Conservation (phyloP, 495 filamentous ascomycete species). For the Aspergillus haitiensis region DNA sequence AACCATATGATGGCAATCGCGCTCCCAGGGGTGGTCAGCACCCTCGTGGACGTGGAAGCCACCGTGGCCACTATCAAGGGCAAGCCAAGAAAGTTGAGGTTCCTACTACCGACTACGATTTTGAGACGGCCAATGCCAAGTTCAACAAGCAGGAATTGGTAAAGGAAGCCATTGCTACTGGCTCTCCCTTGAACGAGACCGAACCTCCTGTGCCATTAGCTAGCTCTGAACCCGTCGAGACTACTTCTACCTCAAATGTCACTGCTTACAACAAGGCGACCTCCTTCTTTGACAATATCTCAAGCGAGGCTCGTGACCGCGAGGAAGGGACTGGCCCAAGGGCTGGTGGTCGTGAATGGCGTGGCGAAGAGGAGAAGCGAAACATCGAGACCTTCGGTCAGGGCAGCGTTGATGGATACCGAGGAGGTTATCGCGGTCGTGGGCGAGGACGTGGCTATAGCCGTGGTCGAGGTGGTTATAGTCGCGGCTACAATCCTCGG, state of each 20-base stretch:
- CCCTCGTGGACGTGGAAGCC: slow-evolving; percentile 54
- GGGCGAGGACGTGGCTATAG: slow-evolving; percentile 64
- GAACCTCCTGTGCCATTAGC: slow-evolving; percentile 35
- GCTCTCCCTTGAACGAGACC: slow-evolving; percentile 63
- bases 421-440: slow-evolving; percentile 69
- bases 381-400: slow-evolving; percentile 99
- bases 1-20: slow-evolving; percentile 58
- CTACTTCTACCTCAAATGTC: slow-evolving; percentile 33
- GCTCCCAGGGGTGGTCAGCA: slow-evolving; percentile 54
- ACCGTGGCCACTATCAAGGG: slow-evolving; percentile 53
- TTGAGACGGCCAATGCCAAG: slow-evolving; percentile 87
- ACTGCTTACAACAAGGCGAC: slow-evolving; percentile 73
- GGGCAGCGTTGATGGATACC: slow-evolving; percentile 88
- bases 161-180: slow-evolving; percentile 82
- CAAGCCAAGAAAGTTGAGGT: slow-evolving; percentile 75
- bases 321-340: slow-evolving; percentile 66
- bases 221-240: slow-evolving; percentile 37
- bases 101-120: slow-evolving; percentile 88
- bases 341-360: slow-evolving; percentile 84
- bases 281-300: slow-evolving; percentile 98
- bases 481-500: slow-evolving; percentile 47
- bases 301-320: slow-evolving; percentile 87
- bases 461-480: slow-evolving; percentile 55
- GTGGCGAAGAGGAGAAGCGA: slow-evolving; percentile 87
- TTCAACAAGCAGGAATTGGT: slow-evolving; percentile 97